A percentile compares a stretch with the other conserved stretches of the same genome.
Evolutionary conservation across 768 basidiomycete species (phyloP).

Genomic region (Collybiopsis luxurians): DNA sequence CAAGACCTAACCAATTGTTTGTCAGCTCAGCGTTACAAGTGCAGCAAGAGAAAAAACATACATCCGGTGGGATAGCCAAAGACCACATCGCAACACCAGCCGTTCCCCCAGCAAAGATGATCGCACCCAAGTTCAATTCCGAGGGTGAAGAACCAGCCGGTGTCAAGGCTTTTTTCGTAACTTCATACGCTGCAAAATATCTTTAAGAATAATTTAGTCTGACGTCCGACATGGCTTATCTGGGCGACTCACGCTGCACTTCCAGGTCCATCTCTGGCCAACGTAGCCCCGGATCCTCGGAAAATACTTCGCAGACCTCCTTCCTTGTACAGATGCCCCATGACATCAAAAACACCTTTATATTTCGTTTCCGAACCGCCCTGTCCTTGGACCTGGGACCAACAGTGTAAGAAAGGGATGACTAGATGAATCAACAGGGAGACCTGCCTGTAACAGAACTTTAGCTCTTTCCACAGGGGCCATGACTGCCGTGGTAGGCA

Average conservation of each 20-base stretch:
- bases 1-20: no score
- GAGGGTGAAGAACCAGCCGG: conserved; percentile 77
- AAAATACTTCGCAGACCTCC: conserved; percentile 91
- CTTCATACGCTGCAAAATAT: conserved; percentile 97
- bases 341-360: conserved; percentile 89
- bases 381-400: conserved; percentile 81
- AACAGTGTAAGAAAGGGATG: background rate
- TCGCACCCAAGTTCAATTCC: conserved; percentile 79
- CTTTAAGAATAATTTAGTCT: conserved; percentile 36
- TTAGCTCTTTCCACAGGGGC: conserved; percentile 97
- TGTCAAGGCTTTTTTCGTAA: conserved; percentile 83
- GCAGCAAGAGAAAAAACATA: conserved; percentile 34
- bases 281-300: conserved; percentile 89
- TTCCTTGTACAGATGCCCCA: conserved; percentile 88
- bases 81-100: conserved; percentile 99
- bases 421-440: background rate
- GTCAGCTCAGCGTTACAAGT: no score
- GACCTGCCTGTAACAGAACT: conserved; percentile 81
- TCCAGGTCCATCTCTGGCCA: conserved; percentile 94
- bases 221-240: background rate
- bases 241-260: conserved; percentile 78
- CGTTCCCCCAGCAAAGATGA: conserved; percentile 89
- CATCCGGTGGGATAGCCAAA: conserved; percentile 95
- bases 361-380: conserved; percentile 70
- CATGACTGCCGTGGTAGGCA: conserved; percentile 90